A percentile compares a stretch with the other conserved stretches of the same genome.
Evolutionary conservation across 2,329 filamentous ascomycete genomes (phyloP).

Genomic region (Cladophialophora carrionii): DNA sequence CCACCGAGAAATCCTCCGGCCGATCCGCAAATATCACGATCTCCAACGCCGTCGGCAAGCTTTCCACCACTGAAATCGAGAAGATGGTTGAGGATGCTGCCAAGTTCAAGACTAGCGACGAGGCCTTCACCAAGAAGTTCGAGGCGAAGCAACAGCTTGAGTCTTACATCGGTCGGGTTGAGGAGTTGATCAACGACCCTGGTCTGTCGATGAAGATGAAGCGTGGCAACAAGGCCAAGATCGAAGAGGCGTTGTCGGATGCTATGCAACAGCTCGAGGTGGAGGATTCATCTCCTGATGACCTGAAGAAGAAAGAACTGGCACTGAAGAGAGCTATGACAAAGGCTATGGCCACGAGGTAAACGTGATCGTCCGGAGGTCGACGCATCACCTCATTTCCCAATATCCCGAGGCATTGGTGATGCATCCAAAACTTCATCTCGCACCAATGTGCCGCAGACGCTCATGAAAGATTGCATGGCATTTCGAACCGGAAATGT

Average conservation of each 20-base stretch:
- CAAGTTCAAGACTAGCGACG: constrained; percentile 98
- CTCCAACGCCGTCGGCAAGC: constrained; percentile 98
- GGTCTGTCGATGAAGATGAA: constrained; percentile 96
- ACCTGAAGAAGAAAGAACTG: constrained; percentile 99
- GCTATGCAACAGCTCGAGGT: constrained; percentile 98
- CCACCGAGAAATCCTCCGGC: constrained; percentile 97
- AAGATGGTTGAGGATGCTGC: constrained; percentile 96
- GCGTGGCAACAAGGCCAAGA: constrained; percentile 99
- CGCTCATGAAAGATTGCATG: constrained; percentile 22
- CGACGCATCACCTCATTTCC: background rate
- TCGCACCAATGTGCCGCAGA: constrained; percentile 16
- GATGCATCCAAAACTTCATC: background rate
- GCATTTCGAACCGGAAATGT: constrained; percentile 18
- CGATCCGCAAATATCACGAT: constrained; percentile 99
- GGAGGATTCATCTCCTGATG: constrained; percentile 85
- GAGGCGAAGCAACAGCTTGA: constrained; percentile 99
- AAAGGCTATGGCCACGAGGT: constrained; percentile 95
- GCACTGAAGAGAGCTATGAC: constrained; percentile 96
- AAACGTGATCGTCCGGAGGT: constrained; percentile 48
- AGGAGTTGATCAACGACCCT: constrained; percentile 98
- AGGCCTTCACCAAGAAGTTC: constrained; percentile 99
- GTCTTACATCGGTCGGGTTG: constrained; percentile 96
- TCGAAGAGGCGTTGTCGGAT: constrained; percentile 93
- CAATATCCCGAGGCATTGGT: background rate
- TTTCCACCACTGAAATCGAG: constrained; percentile 92